Conservation (phyloP, 768 basidiomycete genomes). For the Rhizopogon vesiculosus region DNA sequence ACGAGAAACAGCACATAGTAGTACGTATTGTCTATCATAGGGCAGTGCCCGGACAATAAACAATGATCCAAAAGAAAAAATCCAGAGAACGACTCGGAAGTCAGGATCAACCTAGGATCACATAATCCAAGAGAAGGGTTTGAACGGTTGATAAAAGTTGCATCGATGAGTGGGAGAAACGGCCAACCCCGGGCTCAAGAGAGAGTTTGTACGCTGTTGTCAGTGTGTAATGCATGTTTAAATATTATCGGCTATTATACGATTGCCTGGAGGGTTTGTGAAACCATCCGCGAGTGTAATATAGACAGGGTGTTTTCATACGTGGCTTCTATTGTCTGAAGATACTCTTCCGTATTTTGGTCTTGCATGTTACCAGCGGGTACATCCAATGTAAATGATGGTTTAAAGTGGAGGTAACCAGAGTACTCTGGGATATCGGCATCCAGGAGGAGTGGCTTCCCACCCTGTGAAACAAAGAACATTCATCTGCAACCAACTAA, state of each 20-base stretch:
- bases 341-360: slow-evolving; percentile 59
- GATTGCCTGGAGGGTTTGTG: not conserved
- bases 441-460: slow-evolving; percentile 50
- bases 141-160: too few relatives aligned
- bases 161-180: too few relatives aligned
- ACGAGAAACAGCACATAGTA: too few relatives aligned
- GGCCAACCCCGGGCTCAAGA: too few relatives aligned
- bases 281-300: slow-evolving; percentile 8
- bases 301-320: slow-evolving; percentile 31
- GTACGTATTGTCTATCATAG: too few relatives aligned
- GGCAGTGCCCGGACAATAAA: too few relatives aligned
- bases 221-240: not conserved
- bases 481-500: not conserved
- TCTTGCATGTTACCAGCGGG: slow-evolving; percentile 70
- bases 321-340: slow-evolving; percentile 37
- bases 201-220: too few relatives aligned
- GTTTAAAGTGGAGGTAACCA: slow-evolving; percentile 68
- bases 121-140: too few relatives aligned
- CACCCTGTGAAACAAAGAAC: slow-evolving; percentile 36
- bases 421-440: slow-evolving; percentile 72
- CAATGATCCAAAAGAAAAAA: too few relatives aligned
- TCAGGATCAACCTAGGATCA: not conserved
- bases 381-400: slow-evolving; percentile 79
- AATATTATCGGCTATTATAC: not conserved
- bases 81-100: not conserved